Evolutionary conservation across 106 monocot species (phyloP), one percentile per base, ranked within the genome.

Genomic region (Acanthochlamys bracteata): DNA sequence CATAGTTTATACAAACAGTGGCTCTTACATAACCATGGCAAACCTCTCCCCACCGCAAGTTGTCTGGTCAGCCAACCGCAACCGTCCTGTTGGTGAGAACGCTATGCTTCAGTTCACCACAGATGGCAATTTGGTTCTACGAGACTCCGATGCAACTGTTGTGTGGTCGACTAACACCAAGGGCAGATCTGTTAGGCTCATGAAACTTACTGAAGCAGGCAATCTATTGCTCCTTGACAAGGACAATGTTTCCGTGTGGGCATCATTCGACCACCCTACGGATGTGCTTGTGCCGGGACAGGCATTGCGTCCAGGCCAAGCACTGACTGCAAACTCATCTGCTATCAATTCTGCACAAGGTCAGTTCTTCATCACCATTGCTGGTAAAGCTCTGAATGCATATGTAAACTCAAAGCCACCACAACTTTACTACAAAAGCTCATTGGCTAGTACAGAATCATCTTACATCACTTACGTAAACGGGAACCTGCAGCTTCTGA

Each of bases 31-130:
- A 60, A 49, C 39, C 25, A 7, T 9, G 4, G 0, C 39, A 12
- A 22, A 14, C 4, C 0, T 7, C 8, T 68, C 20, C 24, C 4
- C 53, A 24, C 82, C 80, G 1, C 69, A 41, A 16, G 69, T 83
- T 9, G 57, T 91, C n/a, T 91, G 91, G 91, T 68, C 83, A 0
- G 73, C 86, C 45, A 91, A 91, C 59, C 73, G 75, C 43, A 26
- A 70, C 47, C 71, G 21, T 2, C 83, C 75, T 4, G 74, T 83
- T 11, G 7, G 41, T 0, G 64, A 73, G 57, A 83, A 86, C 55
- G 80, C 83, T 27, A 81, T 80, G 3, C 43, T 86, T 11, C 49
- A 73, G 4, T 63, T 91, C 33, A 58, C 61, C 25, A 0, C 53
- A 27, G 75, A 75, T 20, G 91, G 83, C 13, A 65, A 84, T 53